Evolutionary conservation across 1,284 basidiomycete species (phyloP), one percentile per base, ranked within the genome.

Genomic region (Melampsora larici-populina): DNA sequence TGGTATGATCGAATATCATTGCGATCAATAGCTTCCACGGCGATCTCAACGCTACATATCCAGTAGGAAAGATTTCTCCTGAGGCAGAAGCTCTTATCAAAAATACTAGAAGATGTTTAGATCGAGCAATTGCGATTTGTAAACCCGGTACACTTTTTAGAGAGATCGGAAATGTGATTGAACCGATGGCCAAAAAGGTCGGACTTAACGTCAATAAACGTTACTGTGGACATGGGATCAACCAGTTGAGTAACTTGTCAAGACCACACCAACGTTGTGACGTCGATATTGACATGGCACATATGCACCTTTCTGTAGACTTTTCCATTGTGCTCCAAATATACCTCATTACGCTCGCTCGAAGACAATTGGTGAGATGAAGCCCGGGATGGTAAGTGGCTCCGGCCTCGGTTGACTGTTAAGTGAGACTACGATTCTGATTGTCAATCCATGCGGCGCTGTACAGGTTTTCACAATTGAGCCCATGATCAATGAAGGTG

Each of bases 201-300:
- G 91, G 91, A 15, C 96, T 92, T 85, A 88, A 91, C 24, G 90
- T 92, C 65, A 93, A 97, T 48, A 88, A 92, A 81, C 89, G 90
- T 67, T 97, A 95, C 84, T 93, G 91, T 8, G 94, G 93, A 5
- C 94, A 97, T 83, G 94, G 94, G 46, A 89, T 96, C 83, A 91
- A 96, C 83, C 86, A 92, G 80, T 81, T 29, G 15, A 92, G 92
- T 64, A 88, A 88, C 0, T 93, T 93, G 91, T 92, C 91, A 82
- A 84, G 90, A 48, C 92, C 92, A 7, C 67, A 48, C 29, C 70
- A 69, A 51, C 33, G 40, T 46, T 48, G 46, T 33, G 49, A 18
- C 62, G 58, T 65, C 63, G 46, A n/a, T 74, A 60, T 78, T 51
- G 21, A 21, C 13, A 55, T n/a, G 21, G 64, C 11, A 31, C n/a